A percentile compares a stretch with the other conserved stretches of the same genome.
phyloP scores from a whole-genome alignment of 176 grass and related monocot genomes.

The Oryza punctata region DNA sequence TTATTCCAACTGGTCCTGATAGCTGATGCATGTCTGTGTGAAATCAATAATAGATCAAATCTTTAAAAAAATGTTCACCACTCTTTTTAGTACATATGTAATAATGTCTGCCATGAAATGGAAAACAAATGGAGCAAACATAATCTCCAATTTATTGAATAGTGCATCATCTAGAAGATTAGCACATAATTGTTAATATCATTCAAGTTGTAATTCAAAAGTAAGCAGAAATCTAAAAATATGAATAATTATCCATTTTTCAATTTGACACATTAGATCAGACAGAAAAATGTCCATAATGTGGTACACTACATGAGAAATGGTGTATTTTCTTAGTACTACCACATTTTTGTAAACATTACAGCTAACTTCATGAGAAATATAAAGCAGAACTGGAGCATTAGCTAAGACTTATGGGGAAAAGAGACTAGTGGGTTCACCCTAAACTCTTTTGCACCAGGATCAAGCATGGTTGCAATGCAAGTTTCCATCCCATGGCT shows the following conservation, averaged over 20 bases:
- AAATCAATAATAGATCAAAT: background rate
- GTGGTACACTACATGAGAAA: background rate
- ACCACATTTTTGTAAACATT: slow-evolving; percentile 18
- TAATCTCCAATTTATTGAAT: background rate
- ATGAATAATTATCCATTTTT: background rate
- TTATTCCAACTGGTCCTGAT: slow-evolving; percentile 8
- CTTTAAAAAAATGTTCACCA: background rate
- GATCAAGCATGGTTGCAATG: slow-evolving; percentile 84
- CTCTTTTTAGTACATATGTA: background rate
- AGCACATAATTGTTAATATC: slow-evolving; percentile 1
- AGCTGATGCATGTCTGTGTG: slow-evolving; percentile 7
- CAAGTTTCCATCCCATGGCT: slow-evolving; percentile 98
- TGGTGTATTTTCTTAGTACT: background rate
- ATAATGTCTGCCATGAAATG: background rate
- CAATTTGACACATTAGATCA: slow-evolving; percentile 9
- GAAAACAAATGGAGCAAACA: background rate
- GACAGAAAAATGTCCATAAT: slow-evolving; percentile 1
- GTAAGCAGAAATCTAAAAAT: background rate
- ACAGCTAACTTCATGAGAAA: slow-evolving; percentile 5
- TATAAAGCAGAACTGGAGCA: slow-evolving; percentile 4
- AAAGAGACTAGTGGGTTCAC: slow-evolving; percentile 43
- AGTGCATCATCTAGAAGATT: background rate
- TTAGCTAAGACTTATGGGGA: background rate
- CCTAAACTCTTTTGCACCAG: slow-evolving; percentile 86
- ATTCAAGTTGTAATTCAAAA: slow-evolving; percentile 3